Evolutionary conservation across 345 rosid species (phyloP), one percentile per base, ranked within the genome.

Genomic region (Pistacia vera): DNA sequence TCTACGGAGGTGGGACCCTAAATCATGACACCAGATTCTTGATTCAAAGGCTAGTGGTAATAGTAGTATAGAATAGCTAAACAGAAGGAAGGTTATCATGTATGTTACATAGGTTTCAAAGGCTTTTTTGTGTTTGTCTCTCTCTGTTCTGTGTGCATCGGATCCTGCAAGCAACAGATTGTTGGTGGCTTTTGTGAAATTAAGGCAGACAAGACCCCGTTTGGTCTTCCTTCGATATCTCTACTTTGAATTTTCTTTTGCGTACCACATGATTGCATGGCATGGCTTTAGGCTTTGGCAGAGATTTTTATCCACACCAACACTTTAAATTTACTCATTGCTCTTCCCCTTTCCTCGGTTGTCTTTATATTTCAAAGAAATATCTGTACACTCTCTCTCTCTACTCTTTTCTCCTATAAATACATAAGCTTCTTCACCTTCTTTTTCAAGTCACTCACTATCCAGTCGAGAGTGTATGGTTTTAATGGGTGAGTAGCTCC

Each of bases 401-500:
- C 77, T 52, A 61, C 38, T 28, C 70, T 66, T 76, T 48, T 63
- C 78, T 66, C 81, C 79, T 86, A 90, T 90, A 88, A 90, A 83
- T 85, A 67, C 71, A 14, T 1, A 10, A 58, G 25, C 64, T 36
- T 75, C 79, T 75, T 59, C 57, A 4, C 41, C 46, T 13, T 70
- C 65, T 38, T 65, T 49, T 61, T 48, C 36, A 56, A 52, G 54
- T 28, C 22, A 54, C 57, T 13, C 57, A 16, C 57, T 13, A 14
- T 18, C 4, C 18, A 4, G 18, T 16, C 4, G 6, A 54, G 7
- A 54, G 57, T n/a, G 35, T n/a, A 64, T 35, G 64, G 65, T 63
- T 58, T 25, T 8, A 17, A n/a, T 30, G 81, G 93, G 86, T 75
- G 90, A 75, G 91, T 63, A 80, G 78, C 81, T 93, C 82, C 93